These are phyloP conservation scores for Colletotrichum liriopes DNA, from an alignment of 2,329 filamentous ascomycete genomes.

Conservation along the genomic window DNA sequence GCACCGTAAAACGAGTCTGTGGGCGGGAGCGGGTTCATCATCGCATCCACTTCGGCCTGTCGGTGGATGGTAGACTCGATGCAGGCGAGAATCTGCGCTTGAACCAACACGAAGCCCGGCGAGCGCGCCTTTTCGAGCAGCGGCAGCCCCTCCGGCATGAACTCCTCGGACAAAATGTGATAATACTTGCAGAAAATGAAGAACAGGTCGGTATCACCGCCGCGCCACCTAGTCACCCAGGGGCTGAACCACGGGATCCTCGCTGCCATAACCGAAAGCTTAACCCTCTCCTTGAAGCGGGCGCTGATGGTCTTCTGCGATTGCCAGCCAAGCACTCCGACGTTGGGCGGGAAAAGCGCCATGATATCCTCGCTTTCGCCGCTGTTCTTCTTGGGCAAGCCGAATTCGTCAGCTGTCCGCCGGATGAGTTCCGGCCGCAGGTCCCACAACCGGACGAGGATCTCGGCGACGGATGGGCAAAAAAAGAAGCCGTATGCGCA, in stretches of 20 bases:
- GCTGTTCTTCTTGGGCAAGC: constrained; percentile 70
- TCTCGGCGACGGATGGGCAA: constrained; percentile 87
- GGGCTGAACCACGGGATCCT: constrained; percentile 88
- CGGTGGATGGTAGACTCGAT: constrained; percentile 89
- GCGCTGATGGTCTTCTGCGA: constrained; percentile 64
- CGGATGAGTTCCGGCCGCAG: constrained; percentile 78
- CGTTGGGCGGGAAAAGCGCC: constrained; percentile 77
- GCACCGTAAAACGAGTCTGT: constrained; percentile 65
- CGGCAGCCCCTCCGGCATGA: constrained; percentile 71
- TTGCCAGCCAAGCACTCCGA: constrained; percentile 73
- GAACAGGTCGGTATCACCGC: constrained; percentile 89
- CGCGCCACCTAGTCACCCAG: constrained; percentile 90
- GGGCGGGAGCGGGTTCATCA: constrained; percentile 58
- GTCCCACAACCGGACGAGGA: constrained; percentile 86
- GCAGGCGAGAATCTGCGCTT: constrained; percentile 84
- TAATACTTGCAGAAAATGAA: constrained; percentile 94
- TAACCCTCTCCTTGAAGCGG: constrained; percentile 76
- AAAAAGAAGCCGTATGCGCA: constrained; percentile 96
- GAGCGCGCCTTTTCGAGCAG: constrained; percentile 73
- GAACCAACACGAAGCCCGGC: constrained; percentile 85
- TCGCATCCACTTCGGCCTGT: constrained; percentile 69
- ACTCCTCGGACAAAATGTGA: constrained; percentile 83
- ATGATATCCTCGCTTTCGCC: constrained; percentile 76
- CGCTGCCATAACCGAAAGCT: constrained; percentile 76
- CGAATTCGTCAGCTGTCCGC: constrained; percentile 79